Evolutionary conservation across 1,139 yeast species (phyloP).

Genomic region (Geotrichum armillariae): DNA sequence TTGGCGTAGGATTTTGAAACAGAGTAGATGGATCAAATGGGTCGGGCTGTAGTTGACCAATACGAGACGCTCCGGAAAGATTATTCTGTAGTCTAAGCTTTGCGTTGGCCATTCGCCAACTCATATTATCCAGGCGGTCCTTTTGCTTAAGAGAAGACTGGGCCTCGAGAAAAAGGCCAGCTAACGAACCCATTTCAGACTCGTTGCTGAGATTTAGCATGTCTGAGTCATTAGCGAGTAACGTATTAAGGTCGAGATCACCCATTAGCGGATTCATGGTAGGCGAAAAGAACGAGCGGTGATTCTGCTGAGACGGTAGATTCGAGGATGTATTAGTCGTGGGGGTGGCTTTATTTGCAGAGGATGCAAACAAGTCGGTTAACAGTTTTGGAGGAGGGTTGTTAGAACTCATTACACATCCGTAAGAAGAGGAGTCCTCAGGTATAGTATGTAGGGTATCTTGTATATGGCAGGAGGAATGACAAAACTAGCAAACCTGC

Average conservation of each 20-base stretch:
- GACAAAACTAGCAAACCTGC: too few relatives aligned
- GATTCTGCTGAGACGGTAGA: not conserved
- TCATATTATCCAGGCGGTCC: constrained; percentile 29
- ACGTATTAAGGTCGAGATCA: not conserved
- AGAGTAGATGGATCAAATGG: constrained; percentile 14
- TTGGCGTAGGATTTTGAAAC: constrained; percentile 26
- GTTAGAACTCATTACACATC: too few relatives aligned
- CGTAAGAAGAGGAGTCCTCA: too few relatives aligned
- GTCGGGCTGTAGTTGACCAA: constrained; percentile 13
- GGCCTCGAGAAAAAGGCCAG: constrained; percentile 30
- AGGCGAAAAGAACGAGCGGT: not conserved
- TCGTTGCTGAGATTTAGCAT: not conserved
- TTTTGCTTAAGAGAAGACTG: constrained; percentile 27
- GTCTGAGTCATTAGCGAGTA: constrained; percentile 5
- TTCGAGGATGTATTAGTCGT: too few relatives aligned
- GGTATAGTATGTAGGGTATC: too few relatives aligned
- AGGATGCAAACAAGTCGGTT: not conserved
- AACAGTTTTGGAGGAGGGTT: not conserved
- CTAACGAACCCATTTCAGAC: not conserved
- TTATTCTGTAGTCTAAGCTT: constrained; percentile 10
- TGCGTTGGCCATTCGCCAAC: constrained; percentile 26
- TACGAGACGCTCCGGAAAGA: not conserved
- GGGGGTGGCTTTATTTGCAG: not conserved
- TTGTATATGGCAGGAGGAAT: too few relatives aligned
- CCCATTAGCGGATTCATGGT: not conserved